Percentiles rank a stretch among this genome's conserved stretches.
These are phyloP conservation scores for Phytopythium mirpurense DNA, from an alignment of 352 stramenopile species.

Conservation along the genomic window DNA sequence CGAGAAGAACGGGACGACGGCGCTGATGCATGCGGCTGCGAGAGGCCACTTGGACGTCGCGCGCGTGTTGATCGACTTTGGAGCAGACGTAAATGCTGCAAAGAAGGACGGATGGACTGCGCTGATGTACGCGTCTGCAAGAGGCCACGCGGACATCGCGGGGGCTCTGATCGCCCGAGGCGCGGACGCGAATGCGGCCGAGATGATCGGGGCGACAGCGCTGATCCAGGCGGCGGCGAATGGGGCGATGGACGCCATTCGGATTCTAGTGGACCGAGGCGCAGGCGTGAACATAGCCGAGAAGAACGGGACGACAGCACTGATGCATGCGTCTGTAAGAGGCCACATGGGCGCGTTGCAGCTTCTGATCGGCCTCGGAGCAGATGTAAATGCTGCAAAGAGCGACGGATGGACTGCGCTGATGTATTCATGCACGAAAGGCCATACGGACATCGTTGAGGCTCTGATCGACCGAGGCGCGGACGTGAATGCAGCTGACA, in stretches of 20 bases:
- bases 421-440: not conserved
- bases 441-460: not conserved
- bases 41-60: too few species aligned
- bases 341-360: too few species aligned
- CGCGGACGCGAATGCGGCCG: too few species aligned
- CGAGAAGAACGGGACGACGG: too few species aligned
- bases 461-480: not conserved
- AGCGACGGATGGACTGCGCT: not conserved
- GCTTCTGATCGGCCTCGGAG: not conserved
- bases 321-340: not conserved
- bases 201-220: too few species aligned
- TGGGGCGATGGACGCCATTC: too few species aligned
- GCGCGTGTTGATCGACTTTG: too few species aligned
- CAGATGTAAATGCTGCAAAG: not conserved
- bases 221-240: too few species aligned
- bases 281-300: not conserved
- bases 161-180: not conserved
- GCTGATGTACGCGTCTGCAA: not conserved
- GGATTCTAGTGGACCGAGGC: too few species aligned
- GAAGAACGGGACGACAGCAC: not conserved
- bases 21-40: too few species aligned
- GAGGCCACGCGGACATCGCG: not conserved
- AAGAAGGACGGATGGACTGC: not conserved
- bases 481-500: not conserved
- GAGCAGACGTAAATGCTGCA: too few species aligned